Evolutionary conservation across 2,329 filamentous ascomycete species (phyloP).

Genomic region (Aspergillus viridinutans): DNA sequence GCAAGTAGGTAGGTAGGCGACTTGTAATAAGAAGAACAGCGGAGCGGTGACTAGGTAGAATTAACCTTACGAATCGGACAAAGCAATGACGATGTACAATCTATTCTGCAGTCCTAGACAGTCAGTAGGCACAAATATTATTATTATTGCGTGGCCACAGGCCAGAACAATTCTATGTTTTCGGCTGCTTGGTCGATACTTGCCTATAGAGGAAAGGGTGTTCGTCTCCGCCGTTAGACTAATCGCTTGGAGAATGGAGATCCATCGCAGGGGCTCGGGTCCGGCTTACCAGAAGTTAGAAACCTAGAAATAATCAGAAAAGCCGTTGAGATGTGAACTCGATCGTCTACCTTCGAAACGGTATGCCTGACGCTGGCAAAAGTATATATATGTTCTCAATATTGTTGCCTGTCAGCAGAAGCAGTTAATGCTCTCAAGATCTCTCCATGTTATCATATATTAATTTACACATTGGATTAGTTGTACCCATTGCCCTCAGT

Average conservation of each 20-base stretch:
- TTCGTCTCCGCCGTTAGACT: conserved; percentile 20
- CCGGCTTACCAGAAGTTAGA: conserved; percentile 12
- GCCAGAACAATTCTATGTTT: neutral
- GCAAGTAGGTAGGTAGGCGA: neutral
- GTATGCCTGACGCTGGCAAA: too few species aligned
- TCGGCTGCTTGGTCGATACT: neutral
- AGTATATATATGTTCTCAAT: too few species aligned
- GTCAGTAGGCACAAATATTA: neutral
- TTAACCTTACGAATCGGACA: too few species aligned
- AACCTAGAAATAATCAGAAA: neutral
- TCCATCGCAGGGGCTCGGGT: conserved; percentile 16
- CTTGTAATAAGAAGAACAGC: neutral
- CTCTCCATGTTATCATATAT: neutral
- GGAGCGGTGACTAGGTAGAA: neutral
- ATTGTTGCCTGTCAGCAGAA: neutral
- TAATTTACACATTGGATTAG: too few species aligned
- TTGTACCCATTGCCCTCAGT: too few species aligned
- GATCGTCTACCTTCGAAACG: neutral
- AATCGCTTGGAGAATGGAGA: conserved; percentile 2
- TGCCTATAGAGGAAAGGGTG: conserved; percentile 16
- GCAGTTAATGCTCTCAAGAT: neutral
- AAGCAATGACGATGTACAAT: too few species aligned
- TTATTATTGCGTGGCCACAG: neutral
- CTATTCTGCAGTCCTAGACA: neutral
- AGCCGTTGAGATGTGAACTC: neutral